These are phyloP conservation scores for Pseudozyma tsukubaensis DNA, from an alignment of 1,284 basidiomycete species.

Conservation along the genomic window DNA sequence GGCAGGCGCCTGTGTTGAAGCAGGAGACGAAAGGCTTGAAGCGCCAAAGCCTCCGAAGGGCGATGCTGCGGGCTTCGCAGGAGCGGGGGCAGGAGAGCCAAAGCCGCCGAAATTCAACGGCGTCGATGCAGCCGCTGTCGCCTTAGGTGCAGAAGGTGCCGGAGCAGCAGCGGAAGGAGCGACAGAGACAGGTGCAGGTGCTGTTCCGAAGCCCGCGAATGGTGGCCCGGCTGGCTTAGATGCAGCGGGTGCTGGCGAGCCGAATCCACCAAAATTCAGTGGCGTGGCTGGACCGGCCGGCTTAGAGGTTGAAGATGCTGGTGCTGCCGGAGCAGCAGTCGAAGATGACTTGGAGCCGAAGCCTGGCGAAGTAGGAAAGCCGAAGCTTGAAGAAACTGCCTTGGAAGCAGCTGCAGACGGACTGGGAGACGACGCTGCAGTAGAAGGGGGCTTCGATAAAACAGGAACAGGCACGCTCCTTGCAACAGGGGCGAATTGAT, in stretches of 20 bases:
- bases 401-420: slow-evolving; percentile 1
- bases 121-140: background rate
- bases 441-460: slow-evolving; percentile 16
- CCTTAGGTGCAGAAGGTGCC: slow-evolving; percentile 5
- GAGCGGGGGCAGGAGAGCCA: slow-evolving; percentile 4
- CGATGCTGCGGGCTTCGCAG: slow-evolving; percentile 1
- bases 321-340: background rate
- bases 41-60: slow-evolving; percentile 9
- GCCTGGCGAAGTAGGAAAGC: slow-evolving; percentile 20
- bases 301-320: background rate
- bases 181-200: background rate
- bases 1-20: background rate
- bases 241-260: slow-evolving; percentile 9
- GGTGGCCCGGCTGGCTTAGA: background rate
- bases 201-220: slow-evolving; percentile 8
- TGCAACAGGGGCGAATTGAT: slow-evolving; percentile 20
- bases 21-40: background rate
- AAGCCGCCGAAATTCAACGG: slow-evolving; percentile 13
- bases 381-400: slow-evolving; percentile 13
- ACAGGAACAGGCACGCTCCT: slow-evolving; percentile 24
- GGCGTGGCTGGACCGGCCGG: background rate
- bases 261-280: slow-evolving; percentile 6
- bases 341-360: background rate
- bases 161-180: background rate
- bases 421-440: slow-evolving; percentile 9